Percentiles rank a stretch among this genome's conserved stretches.
Evolutionary conservation across 2,329 filamentous ascomycete species (phyloP).

Genomic region (Albophoma yamanashiensis): DNA sequence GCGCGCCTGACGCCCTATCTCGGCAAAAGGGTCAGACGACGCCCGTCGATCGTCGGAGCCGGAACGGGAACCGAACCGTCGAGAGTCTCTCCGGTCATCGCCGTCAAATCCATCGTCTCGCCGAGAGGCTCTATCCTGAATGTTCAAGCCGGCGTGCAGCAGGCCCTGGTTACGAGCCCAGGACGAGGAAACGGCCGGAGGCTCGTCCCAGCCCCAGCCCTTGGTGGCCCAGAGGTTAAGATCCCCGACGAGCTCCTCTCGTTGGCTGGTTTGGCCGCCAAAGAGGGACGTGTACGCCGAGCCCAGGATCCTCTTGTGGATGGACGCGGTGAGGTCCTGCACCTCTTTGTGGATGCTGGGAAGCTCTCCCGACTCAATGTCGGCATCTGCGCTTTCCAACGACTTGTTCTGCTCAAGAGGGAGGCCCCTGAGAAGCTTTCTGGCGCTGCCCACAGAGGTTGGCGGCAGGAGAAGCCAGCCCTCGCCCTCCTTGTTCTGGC

Average conservation of each 20-base stretch:
- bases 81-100: conserved; percentile 4
- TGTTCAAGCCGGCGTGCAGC: conserved; percentile 21
- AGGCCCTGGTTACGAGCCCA: conserved; percentile 23
- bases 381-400: conserved; percentile 41
- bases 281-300: conserved; percentile 47
- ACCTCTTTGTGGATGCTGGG: conserved; percentile 34
- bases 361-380: conserved; percentile 37
- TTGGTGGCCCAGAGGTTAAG: conserved; percentile 42
- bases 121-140: conserved; percentile 8
- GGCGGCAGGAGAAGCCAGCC: conserved; percentile 56
- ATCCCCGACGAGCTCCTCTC: conserved; percentile 29
- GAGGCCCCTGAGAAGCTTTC: conserved; percentile 43
- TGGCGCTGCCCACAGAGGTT: conserved; percentile 37
- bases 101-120: conserved; percentile 7
- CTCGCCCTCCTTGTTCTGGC: conserved; percentile 62
- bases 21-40: conserved; percentile 14
- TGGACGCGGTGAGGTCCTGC: conserved; percentile 26
- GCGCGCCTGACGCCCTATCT: conserved; percentile 14
- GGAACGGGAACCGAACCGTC: conserved; percentile 4
- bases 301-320: conserved; percentile 23
- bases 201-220: conserved; percentile 40
- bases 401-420: conserved; percentile 46
- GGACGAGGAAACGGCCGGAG: conserved; percentile 25
- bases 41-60: neutral
- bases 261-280: conserved; percentile 33